A percentile compares a stretch with the other conserved stretches of the same genome.
phyloP scores from a whole-genome alignment of 805 yeast genomes.

The Metschnikowia noctiluminum region DNA sequence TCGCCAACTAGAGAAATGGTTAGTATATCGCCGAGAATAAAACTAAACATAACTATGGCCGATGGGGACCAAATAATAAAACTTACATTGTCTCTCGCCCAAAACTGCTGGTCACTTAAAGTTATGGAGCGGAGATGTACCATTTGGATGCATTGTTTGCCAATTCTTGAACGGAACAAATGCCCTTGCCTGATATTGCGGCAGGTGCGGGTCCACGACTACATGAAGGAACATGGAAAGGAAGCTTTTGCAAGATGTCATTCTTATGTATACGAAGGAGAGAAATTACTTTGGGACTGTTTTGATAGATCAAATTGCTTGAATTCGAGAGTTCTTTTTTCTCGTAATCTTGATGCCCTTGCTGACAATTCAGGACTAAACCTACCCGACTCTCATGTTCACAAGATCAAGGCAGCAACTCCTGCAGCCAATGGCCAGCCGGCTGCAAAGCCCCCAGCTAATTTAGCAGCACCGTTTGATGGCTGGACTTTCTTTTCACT shows the following conservation, averaged over 20 bases:
- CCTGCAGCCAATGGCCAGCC: neutral
- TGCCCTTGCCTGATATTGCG: neutral
- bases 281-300: no score
- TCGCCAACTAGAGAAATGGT: constrained; percentile 15
- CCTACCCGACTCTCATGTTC: no score
- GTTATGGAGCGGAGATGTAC: constrained; percentile 9
- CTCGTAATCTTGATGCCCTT: no score
- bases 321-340: no score
- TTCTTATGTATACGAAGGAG: no score
- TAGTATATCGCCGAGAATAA: neutral
- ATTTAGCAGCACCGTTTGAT: constrained; percentile 3
- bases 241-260: no score
- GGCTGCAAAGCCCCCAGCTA: neutral
- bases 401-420: neutral
- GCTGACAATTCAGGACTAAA: no score
- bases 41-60: neutral
- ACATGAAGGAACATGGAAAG: no score
- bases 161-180: no score
- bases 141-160: neutral
- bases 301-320: no score
- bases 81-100: constrained; percentile 17
- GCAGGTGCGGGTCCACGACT: neutral
- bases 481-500: constrained; percentile 2
- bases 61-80: neutral
- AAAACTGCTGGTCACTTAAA: constrained; percentile 6